Conservation (phyloP, 495 filamentous ascomycete species). For the Monascus purpureus region DNA sequence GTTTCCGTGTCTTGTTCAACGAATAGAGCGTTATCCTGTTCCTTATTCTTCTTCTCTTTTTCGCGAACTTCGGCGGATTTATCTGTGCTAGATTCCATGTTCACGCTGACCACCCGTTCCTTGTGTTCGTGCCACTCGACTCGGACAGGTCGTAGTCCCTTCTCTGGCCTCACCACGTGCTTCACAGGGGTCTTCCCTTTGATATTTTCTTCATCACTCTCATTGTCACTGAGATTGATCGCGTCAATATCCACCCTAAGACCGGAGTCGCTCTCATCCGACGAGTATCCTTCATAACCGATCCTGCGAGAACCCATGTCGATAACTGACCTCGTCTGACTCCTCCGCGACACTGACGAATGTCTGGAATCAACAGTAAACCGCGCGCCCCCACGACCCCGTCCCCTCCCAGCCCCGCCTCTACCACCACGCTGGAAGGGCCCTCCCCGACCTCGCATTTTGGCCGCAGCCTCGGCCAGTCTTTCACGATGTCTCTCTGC, state of each 20-base stretch:
- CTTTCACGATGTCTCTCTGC: slow-evolving; percentile 30
- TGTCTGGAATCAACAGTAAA: slow-evolving; percentile 10
- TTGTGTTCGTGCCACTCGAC: slow-evolving; percentile 37
- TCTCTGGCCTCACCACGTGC: slow-evolving; percentile 7
- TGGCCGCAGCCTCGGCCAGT: slow-evolving; percentile 28
- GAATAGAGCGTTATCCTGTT: slow-evolving; percentile 16
- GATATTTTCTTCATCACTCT: slow-evolving; percentile 14
- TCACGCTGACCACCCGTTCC: slow-evolving; percentile 33
- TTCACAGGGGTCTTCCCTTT: slow-evolving; percentile 24
- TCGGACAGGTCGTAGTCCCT: slow-evolving; percentile 31
- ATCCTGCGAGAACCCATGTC: slow-evolving; percentile 9
- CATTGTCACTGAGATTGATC: slow-evolving; percentile 31
- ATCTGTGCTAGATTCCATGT: slow-evolving; percentile 37
- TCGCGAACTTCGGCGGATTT: slow-evolving; percentile 27
- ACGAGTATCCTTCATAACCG: slow-evolving; percentile 14
- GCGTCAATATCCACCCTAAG: slow-evolving; percentile 33
- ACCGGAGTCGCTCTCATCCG: slow-evolving; percentile 29
- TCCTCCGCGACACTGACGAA: slow-evolving; percentile 13
- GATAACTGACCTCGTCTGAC: slow-evolving; percentile 11
- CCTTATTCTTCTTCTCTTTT: slow-evolving; percentile 11
- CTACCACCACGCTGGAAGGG: slow-evolving; percentile 16
- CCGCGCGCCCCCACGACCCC: slow-evolving; percentile 15
- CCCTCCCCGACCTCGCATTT: slow-evolving; percentile 27
- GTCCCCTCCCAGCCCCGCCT: slow-evolving; percentile 10
- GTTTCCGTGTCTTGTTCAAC: slow-evolving; percentile 14